Percentiles rank a stretch among this genome's conserved stretches.
These are phyloP conservation scores for Globisporangium polare DNA, from an alignment of 352 stramenopile genomes.

Conservation along the genomic window DNA sequence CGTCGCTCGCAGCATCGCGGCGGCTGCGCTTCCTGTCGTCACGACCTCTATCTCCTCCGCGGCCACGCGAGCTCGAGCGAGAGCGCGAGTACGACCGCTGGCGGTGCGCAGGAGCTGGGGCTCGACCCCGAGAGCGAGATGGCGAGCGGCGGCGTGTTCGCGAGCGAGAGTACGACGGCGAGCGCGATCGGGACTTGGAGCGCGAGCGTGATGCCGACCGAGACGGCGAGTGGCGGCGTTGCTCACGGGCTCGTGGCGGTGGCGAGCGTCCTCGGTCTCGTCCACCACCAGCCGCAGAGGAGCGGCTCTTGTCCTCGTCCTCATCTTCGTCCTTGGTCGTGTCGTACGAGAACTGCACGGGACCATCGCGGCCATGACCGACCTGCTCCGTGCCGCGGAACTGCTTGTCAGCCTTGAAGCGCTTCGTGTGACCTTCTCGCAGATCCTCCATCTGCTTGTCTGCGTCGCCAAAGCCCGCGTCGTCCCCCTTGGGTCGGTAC, in stretches of 20 bases:
- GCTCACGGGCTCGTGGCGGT: slow-evolving; percentile 11
- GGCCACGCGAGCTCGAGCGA: slow-evolving; percentile 29
- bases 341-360: slow-evolving; percentile 87
- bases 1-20: slow-evolving; percentile 34
- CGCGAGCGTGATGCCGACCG: slow-evolving; percentile 93
- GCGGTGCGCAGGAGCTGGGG: slow-evolving; percentile 1
- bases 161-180: slow-evolving; percentile 61
- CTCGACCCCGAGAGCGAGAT: slow-evolving; percentile 20
- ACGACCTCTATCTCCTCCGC: slow-evolving; percentile 16
- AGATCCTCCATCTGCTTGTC: slow-evolving; percentile 92
- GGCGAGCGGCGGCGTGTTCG: slow-evolving; percentile 20
- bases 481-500: slow-evolving; percentile 88
- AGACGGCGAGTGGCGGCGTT: slow-evolving; percentile 87
- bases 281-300: background rate
- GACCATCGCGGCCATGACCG: slow-evolving; percentile 52
- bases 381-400: slow-evolving; percentile 83
- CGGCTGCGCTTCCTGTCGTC: slow-evolving; percentile 44
- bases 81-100: slow-evolving; percentile 31
- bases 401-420: slow-evolving; percentile 88
- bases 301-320: slow-evolving; percentile 7
- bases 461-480: slow-evolving; percentile 75
- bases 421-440: slow-evolving; percentile 69
- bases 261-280: slow-evolving; percentile 15
- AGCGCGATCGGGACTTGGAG: slow-evolving; percentile 5
- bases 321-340: slow-evolving; percentile 38